A percentile compares a stretch with the other conserved stretches of the same genome.
These are phyloP conservation scores for Xylaria sp. DNA, from an alignment of 2,329 filamentous ascomycete genomes.

Conservation along the genomic window DNA sequence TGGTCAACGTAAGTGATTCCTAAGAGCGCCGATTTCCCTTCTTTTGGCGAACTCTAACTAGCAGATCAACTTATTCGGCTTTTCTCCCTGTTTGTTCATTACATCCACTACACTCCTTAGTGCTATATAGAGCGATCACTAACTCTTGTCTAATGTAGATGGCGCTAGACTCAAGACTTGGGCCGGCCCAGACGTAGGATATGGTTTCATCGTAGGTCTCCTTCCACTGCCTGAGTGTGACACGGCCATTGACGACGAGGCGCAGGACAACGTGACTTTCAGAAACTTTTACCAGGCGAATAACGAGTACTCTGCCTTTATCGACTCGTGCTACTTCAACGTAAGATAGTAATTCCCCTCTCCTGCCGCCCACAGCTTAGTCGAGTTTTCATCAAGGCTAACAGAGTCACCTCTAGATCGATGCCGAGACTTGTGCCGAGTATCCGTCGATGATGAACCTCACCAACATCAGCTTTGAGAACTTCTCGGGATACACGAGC, in stretches of 20 bases:
- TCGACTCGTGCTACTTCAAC: slow-evolving; percentile 73
- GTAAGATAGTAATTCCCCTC: slow-evolving; percentile 48
- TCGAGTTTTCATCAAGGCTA: neutral
- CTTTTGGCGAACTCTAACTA: neutral
- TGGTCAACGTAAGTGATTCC: slow-evolving; percentile 49
- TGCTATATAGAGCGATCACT: neutral
- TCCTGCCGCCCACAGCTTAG: neutral
- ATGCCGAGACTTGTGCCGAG: slow-evolving; percentile 59
- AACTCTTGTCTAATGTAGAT: slow-evolving; percentile 38
- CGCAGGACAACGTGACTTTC: slow-evolving; percentile 66
- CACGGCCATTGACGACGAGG: slow-evolving; percentile 15
- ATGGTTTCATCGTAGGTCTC: slow-evolving; percentile 61
- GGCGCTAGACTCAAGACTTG: slow-evolving; percentile 70
- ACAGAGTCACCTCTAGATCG: slow-evolving; percentile 44
- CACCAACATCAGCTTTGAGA: slow-evolving; percentile 67
- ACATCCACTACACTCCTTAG: neutral
- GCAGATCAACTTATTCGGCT: neutral
- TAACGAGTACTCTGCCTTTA: slow-evolving; percentile 65
- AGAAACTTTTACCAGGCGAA: slow-evolving; percentile 66
- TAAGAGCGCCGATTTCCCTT: no score
- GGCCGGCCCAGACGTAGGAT: slow-evolving; percentile 67
- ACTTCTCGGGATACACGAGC: slow-evolving; percentile 66
- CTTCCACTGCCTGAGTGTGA: neutral
- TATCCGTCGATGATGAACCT: slow-evolving; percentile 68
- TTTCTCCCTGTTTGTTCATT: neutral